Evolutionary conservation across 2,329 filamentous ascomycete genomes (phyloP), one percentile per base, ranked within the genome.

Genomic region (Pyrenophora teres): DNA sequence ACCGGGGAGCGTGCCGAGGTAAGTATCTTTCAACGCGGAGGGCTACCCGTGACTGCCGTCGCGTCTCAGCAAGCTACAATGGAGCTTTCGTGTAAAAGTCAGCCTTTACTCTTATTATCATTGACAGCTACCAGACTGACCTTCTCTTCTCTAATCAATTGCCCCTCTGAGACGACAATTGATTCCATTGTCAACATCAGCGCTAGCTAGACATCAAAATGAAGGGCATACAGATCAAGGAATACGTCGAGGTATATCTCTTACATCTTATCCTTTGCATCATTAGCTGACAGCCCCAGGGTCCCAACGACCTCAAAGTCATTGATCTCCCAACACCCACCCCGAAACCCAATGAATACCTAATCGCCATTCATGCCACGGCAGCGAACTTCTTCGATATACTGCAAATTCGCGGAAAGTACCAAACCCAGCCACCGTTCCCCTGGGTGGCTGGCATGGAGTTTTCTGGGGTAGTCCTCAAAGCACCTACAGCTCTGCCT

Each of bases 381-480:
- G 93, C 91, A 16, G 90, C 90, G 67, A 97, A 97, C 78, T 97
- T 97, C 83, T 97, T 97, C 79, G 93, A 97, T 73, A 88, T 96
- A 51, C 85, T 97, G 47, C 93, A 97, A 71, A 91, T 97, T 69
- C 88, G 91, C 69, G 93, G 93, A 50, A 96, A 95, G 83, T 97
- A 97, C 77, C 93, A 97, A 71, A 83, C 90, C 71, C 92, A 97
- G 67, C 92, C 92, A 0, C 85, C 88, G 0, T 86, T 97, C 41
- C 92, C 92, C 27, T 96, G 92, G 92, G 78, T 93, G 42, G 85
- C 90, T 0, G 93, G 93, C 54, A 84, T 84, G 68, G 93, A 97
- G 72, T 97, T 97, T 77, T 85, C 90, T 19, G 93, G 93, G 59
- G 81, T 86, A 4, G 80, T 97, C 60, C 73, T 92, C 41, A 81